Percentiles rank a stretch among this genome's conserved stretches.
Evolutionary conservation across 1,284 basidiomycete genomes (phyloP).

Genomic region (Mycosarcoma mackinlayi): DNA sequence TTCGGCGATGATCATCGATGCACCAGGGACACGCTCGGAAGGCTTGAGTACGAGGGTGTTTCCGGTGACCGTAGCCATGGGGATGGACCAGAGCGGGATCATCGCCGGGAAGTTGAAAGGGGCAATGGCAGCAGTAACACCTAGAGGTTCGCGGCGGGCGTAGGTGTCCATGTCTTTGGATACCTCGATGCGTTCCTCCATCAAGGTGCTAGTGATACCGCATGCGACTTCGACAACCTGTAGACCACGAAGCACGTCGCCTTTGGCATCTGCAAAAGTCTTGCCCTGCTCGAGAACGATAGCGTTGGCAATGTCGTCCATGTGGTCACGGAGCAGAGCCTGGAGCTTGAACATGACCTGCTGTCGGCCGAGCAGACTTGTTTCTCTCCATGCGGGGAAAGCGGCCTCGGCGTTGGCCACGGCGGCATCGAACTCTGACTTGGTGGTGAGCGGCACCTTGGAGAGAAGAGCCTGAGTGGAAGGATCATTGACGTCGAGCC

Average conservation of each 20-base stretch:
- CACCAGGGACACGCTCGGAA: conserved; percentile 94
- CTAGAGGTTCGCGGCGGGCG: conserved; percentile 78
- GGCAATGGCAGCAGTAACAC: conserved; percentile 59
- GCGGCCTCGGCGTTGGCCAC: conserved; percentile 86
- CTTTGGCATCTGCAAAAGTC: conserved; percentile 81
- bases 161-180: conserved; percentile 97
- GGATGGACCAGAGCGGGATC: conserved; percentile 87
- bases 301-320: conserved; percentile 69
- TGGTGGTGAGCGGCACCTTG: conserved; percentile 87
- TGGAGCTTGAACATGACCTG: conserved; percentile 79
- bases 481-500: conserved; percentile 88
- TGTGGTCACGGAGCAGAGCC: conserved; percentile 69
- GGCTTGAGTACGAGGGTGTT: conserved; percentile 96
- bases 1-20: conserved; percentile 96
- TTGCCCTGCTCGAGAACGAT: conserved; percentile 68
- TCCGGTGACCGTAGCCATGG: conserved; percentile 80
- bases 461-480: conserved; percentile 89
- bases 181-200: conserved; percentile 93
- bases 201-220: conserved; percentile 82
- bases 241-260: conserved; percentile 90
- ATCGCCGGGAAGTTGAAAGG: conserved; percentile 74
- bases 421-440: conserved; percentile 84
- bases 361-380: conserved; percentile 87
- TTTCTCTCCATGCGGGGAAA: conserved; percentile 87
- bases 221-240: conserved; percentile 93